Percentiles rank a stretch among this genome's conserved stretches.
Conservation (phyloP, 768 basidiomycete genomes). For the Termitomyces sp. region DNA sequence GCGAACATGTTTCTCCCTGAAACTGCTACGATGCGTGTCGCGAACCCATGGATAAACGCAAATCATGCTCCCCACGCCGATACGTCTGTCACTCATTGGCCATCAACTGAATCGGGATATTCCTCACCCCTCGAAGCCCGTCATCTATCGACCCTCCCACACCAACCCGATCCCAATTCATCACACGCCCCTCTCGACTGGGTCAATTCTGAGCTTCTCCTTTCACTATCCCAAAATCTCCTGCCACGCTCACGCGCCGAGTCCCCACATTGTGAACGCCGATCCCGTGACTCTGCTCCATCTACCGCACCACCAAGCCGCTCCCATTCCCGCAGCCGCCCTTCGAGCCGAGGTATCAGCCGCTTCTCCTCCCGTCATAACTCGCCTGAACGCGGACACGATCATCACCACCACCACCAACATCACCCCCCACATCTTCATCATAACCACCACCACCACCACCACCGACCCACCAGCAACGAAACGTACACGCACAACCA, state of each 20-base stretch:
- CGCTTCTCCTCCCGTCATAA: constrained; percentile 37
- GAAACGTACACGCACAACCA: constrained; percentile 48
- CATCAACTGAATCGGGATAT: constrained; percentile 23
- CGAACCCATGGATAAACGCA: constrained; percentile 56
- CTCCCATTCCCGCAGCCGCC: constrained; percentile 16
- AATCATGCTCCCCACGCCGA: constrained; percentile 26
- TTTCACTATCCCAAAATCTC: constrained; percentile 45
- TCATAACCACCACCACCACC: constrained; percentile 5
- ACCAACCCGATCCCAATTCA: constrained; percentile 36
- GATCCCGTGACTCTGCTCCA: constrained; percentile 7
- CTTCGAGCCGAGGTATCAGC: constrained; percentile 11
- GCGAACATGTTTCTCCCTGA: constrained; percentile 71
- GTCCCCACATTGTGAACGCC: constrained; percentile 9
- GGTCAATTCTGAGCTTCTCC: constrained; percentile 81
- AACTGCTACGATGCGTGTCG: constrained; percentile 53
- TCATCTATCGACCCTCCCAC: constrained; percentile 36
- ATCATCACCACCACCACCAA: neutral
- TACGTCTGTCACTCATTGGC: constrained; percentile 10
- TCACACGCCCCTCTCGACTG: constrained; percentile 55
- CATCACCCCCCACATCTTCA: constrained; percentile 10
- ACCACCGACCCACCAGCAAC: constrained; percentile 17
- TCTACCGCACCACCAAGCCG: constrained; percentile 20
- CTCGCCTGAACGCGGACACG: constrained; percentile 48
- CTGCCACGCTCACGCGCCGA: constrained; percentile 23
- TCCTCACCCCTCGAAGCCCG: constrained; percentile 35